phyloP scores from a whole-genome alignment of 768 basidiomycete species.

The Calocera viscosa region DNA sequence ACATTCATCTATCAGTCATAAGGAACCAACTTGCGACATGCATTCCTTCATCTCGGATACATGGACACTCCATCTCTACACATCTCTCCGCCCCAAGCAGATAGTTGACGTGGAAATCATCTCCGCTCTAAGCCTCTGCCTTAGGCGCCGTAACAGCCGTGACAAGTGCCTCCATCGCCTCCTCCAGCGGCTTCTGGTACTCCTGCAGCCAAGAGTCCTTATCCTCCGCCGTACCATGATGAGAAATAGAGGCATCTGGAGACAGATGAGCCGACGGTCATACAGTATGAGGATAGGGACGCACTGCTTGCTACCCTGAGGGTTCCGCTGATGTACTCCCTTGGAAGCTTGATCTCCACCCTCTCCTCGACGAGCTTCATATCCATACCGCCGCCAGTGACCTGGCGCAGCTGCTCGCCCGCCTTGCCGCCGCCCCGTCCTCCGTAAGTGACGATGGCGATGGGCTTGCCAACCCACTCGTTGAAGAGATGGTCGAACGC shows the following conservation, averaged over 20 bases:
- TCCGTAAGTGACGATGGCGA: conserved; percentile 28
- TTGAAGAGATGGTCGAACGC: conserved; percentile 32
- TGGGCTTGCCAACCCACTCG: conserved; percentile 31
- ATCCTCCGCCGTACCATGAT: neutral
- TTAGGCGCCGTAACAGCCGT: neutral
- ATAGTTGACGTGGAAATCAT: neutral
- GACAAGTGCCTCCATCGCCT: neutral
- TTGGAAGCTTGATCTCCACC: neutral
- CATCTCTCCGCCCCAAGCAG: too few relatives aligned
- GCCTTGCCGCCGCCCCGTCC: conserved; percentile 26
- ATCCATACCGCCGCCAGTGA: conserved; percentile 23
- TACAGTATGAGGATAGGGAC: neutral
- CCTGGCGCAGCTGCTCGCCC: conserved; percentile 22
- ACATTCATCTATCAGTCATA: too few relatives aligned
- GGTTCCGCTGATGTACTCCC: neutral
- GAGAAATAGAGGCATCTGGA: neutral
- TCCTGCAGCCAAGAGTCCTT: neutral
- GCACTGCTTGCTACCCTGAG: neutral
- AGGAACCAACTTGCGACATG: too few relatives aligned
- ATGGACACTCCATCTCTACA: too few relatives aligned
- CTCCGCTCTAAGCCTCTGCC: neutral
- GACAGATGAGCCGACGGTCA: neutral
- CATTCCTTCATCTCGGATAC: too few relatives aligned
- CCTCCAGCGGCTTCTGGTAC: neutral
- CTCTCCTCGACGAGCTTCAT: conserved; percentile 15